phyloP scores from a whole-genome alignment of 1,284 basidiomycete species.

The Austroboletus rostrupii region DNA sequence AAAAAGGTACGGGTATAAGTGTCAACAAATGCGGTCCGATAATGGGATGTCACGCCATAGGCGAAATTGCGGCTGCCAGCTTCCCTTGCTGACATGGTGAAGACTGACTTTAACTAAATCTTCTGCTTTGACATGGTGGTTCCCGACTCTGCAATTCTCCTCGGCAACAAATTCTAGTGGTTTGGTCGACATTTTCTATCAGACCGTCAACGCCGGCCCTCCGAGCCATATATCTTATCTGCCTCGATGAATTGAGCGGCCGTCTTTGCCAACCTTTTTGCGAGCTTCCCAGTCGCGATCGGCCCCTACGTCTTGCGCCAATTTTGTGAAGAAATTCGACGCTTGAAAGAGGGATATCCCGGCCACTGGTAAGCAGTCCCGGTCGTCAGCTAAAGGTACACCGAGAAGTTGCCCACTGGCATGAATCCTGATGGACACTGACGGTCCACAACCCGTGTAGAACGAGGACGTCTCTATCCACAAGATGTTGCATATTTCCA shows the following conservation, averaged over 20 bases:
- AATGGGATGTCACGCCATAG: constrained; percentile 25
- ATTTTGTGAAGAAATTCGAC: constrained; percentile 68
- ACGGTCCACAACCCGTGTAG: constrained; percentile 63
- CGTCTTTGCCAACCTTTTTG: constrained; percentile 57
- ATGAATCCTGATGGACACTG: constrained; percentile 63
- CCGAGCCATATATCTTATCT: constrained; percentile 8
- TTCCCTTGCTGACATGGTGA: constrained; percentile 71
- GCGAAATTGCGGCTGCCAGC: constrained; percentile 70
- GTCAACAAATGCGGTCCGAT: too few species aligned
- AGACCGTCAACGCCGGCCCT: neutral
- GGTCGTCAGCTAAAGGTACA: neutral
- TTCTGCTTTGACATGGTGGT: constrained; percentile 49
- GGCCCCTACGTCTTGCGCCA: constrained; percentile 65
- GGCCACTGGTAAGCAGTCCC: constrained; percentile 52
- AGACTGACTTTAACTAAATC: constrained; percentile 67
- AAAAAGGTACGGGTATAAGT: too few species aligned
- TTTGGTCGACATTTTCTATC: constrained; percentile 32
- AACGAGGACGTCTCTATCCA: constrained; percentile 51
- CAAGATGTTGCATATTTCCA: constrained; percentile 37
- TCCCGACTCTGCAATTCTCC: constrained; percentile 52
- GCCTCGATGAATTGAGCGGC: constrained; percentile 52
- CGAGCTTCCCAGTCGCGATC: constrained; percentile 58
- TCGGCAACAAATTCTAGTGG: constrained; percentile 34
- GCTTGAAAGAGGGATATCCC: constrained; percentile 65
- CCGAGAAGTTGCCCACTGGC: constrained; percentile 36